Percentiles rank a stretch among this genome's conserved stretches.
phyloP scores from a whole-genome alignment of 2,329 filamentous ascomycete species.

The Aspergillus niger region DNA sequence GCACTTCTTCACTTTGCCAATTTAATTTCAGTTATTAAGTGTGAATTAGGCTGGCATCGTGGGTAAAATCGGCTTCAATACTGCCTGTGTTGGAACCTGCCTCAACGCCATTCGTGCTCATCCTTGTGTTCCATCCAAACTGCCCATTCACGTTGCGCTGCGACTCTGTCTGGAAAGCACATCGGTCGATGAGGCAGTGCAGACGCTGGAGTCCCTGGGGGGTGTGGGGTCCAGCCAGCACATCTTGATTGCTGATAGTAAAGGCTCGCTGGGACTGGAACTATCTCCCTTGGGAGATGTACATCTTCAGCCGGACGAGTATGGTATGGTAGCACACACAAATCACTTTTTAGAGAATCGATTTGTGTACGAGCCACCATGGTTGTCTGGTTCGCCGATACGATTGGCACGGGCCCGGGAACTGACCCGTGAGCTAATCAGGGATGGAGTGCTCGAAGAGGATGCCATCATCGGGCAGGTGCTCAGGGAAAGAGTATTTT shows the following conservation, averaged over 20 bases:
- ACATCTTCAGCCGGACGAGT: constrained; percentile 38
- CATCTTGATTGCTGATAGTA: constrained; percentile 56
- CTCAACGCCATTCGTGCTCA: constrained; percentile 64
- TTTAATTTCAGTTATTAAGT: neutral
- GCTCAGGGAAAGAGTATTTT: constrained; percentile 38
- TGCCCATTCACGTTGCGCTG: constrained; percentile 65
- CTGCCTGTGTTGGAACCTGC: constrained; percentile 58
- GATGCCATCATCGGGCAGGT: constrained; percentile 25
- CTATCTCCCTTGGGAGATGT: constrained; percentile 33
- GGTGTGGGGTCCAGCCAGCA: constrained; percentile 60
- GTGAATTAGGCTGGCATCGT: constrained; percentile 53
- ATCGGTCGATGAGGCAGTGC: constrained; percentile 51
- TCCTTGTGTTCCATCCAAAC: constrained; percentile 53
- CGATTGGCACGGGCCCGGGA: constrained; percentile 31
- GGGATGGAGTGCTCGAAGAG: constrained; percentile 19
- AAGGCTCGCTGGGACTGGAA: constrained; percentile 29
- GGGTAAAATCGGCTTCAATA: constrained; percentile 68
- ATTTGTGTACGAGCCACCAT: constrained; percentile 36
- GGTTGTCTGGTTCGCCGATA: constrained; percentile 36
- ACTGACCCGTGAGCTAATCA: constrained; percentile 28
- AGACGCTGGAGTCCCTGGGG: constrained; percentile 45
- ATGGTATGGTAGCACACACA: constrained; percentile 45
- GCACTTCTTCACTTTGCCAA: neutral
- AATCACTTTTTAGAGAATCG: constrained; percentile 47
- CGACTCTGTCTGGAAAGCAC: constrained; percentile 57